These are phyloP conservation scores for Paecilomyces variotii DNA, from an alignment of 2,329 filamentous ascomycete species.

Conservation along the genomic window DNA sequence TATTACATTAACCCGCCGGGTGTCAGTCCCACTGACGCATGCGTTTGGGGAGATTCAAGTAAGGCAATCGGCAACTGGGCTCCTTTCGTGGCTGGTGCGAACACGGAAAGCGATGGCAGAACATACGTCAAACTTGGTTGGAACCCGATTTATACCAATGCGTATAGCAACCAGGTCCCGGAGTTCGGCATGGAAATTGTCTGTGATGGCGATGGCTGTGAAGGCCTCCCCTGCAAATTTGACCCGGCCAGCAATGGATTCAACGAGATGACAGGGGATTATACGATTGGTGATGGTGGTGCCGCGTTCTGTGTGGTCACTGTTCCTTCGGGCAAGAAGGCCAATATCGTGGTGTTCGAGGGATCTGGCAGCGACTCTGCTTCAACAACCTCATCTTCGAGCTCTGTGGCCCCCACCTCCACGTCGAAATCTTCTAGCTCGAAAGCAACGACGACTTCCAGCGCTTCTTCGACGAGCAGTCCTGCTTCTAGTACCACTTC, in stretches of 20 bases:
- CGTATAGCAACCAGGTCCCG: slow-evolving; percentile 50
- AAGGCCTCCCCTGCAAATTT: slow-evolving; percentile 66
- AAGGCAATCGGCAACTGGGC: slow-evolving; percentile 64
- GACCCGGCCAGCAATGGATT: slow-evolving; percentile 50
- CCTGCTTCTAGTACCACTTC: neutral
- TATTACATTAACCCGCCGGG: slow-evolving; percentile 75
- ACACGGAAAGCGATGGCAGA: slow-evolving; percentile 55
- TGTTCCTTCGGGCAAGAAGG: slow-evolving; percentile 57
- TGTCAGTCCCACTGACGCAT: slow-evolving; percentile 50
- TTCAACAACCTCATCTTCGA: neutral
- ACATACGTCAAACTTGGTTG: slow-evolving; percentile 70
- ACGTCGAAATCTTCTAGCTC: slow-evolving; percentile 14
- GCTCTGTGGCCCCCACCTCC: slow-evolving; percentile 6
- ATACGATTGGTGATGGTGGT: slow-evolving; percentile 57
- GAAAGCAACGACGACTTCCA: neutral
- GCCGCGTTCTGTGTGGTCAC: slow-evolving; percentile 70
- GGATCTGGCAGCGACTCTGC: slow-evolving; percentile 30
- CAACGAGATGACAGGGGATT: slow-evolving; percentile 52
- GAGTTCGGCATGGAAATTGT: slow-evolving; percentile 62
- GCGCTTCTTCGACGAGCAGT: slow-evolving; percentile 1
- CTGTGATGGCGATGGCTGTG: slow-evolving; percentile 59
- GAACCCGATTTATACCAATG: slow-evolving; percentile 64
- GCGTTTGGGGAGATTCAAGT: slow-evolving; percentile 60
- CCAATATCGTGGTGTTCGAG: slow-evolving; percentile 59
- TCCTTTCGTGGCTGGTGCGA: slow-evolving; percentile 68